Base-by-base conservation (phyloP, 345 rosid genomes). In the Bruguiera gymnorhiza region DNA sequence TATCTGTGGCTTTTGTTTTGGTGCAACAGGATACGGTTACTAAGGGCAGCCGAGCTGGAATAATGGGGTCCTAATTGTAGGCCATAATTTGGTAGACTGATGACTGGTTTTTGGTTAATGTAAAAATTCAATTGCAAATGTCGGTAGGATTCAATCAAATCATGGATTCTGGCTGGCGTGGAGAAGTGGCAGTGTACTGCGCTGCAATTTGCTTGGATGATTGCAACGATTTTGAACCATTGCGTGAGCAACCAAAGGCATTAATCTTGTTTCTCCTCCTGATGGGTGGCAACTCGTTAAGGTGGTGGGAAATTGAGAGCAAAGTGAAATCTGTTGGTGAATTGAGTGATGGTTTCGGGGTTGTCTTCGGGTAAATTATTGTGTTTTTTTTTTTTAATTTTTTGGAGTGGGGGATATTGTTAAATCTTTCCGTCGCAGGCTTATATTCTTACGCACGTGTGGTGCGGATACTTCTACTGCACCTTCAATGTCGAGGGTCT, bases 21-120 rank as follows among this genome's bases (percentile, higher is more conserved):
- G 54, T 67, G 43, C 66, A 2, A 20, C 81, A 83, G 89, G 89
- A 34, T 86, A 82, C 11, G 86, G 86, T 27, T 83, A 86, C 69
- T 86, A 65, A 75, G 69, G 5, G 11, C 20, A 31, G 13, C 31
- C 66, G 52, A 54, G 54, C 29, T 64, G 1, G 11, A 29, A 21
- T 32, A 0, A 7, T 3, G 39, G 21, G 23, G 24, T 39, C 56
- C 36, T 30, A 50, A 24, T 11, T 3, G 15, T 24, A 43, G 55
- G 63, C 11, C 32, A n/a, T 27, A 20, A 36, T 8, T 3, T 29
- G 13, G 51, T 8, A 29, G 70, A 24, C 46, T 30, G 62, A 11
- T 9, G 31, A 56, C 24, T 1, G 24, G 7, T 34, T 8, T 27
- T 21, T 21, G 0, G 50, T 43, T 11, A 13, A 13, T 13, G 50